phyloP scores from a whole-genome alignment of 371 early-diverging fungal genomes.

The Mortierella sp. region DNA sequence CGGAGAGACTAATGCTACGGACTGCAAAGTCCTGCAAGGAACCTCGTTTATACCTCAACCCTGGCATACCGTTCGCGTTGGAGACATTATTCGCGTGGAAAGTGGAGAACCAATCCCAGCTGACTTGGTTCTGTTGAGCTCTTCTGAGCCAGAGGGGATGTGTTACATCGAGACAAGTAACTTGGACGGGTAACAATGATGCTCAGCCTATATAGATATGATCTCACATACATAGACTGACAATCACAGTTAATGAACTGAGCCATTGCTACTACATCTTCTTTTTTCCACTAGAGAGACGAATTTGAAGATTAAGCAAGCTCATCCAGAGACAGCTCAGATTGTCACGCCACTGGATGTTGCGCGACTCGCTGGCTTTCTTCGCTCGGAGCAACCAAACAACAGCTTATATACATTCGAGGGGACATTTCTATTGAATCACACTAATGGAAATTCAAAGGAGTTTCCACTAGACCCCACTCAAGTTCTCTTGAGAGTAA shows the following conservation, averaged over 20 bases:
- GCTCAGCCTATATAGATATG: neutral
- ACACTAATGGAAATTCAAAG: slow-evolving; percentile 68
- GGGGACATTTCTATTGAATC: slow-evolving; percentile 71
- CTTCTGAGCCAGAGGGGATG: slow-evolving; percentile 88
- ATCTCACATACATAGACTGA: no score
- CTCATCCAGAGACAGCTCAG: slow-evolving; percentile 76
- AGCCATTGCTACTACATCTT: no score
- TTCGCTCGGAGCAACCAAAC: slow-evolving; percentile 84
- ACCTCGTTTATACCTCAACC: slow-evolving; percentile 72
- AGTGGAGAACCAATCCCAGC: slow-evolving; percentile 94
- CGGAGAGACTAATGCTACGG: slow-evolving; percentile 79
- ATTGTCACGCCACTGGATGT: slow-evolving; percentile 73
- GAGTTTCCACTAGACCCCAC: slow-evolving; percentile 84
- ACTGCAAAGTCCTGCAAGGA: slow-evolving; percentile 76
- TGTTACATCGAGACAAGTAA: slow-evolving; percentile 97
- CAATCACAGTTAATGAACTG: no score
- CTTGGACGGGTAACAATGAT: slow-evolving; percentile 83
- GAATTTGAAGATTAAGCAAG: slow-evolving; percentile 94
- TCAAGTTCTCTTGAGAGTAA: slow-evolving; percentile 80
- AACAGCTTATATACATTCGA: slow-evolving; percentile 91
- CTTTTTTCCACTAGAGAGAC: slow-evolving; percentile 74
- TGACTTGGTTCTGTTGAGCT: slow-evolving; percentile 89
- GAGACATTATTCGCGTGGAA: slow-evolving; percentile 93
- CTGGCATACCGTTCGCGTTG: slow-evolving; percentile 89
- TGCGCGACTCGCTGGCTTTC: slow-evolving; percentile 64